Evolutionary conservation across 805 yeast species (phyloP).

Genomic region (Yamadazyma akitaensis): DNA sequence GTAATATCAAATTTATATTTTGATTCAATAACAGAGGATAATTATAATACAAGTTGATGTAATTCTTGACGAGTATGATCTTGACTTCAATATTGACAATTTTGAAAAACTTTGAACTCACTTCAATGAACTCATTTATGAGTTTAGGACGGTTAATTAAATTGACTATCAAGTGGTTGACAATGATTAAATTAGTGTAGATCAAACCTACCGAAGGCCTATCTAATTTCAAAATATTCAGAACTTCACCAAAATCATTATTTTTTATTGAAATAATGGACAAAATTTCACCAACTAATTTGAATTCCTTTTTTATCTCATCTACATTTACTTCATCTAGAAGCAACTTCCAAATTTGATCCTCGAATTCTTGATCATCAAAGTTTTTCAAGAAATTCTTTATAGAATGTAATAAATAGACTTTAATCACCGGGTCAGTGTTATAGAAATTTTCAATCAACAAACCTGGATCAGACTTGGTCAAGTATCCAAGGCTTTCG

Average conservation of each 20-base stretch:
- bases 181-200: conserved; percentile 32
- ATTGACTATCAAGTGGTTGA: conserved; percentile 22
- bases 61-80: conserved; percentile 14
- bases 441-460: conserved; percentile 27
- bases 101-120: conserved; percentile 21
- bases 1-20: conserved; percentile 32
- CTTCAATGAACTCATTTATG: conserved; percentile 10
- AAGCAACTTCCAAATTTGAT: conserved; percentile 17
- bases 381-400: conserved; percentile 19
- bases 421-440: conserved; percentile 9
- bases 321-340: conserved; percentile 13
- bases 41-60: conserved; percentile 12
- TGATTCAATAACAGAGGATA: conserved; percentile 6
- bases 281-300: conserved; percentile 35
- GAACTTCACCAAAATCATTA: conserved; percentile 17
- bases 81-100: conserved; percentile 49
- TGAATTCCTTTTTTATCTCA: conserved; percentile 18
- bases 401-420: conserved; percentile 19
- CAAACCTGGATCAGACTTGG: conserved; percentile 29
- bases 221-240: conserved; percentile 8
- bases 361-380: conserved; percentile 23
- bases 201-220: conserved; percentile 16
- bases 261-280: conserved; percentile 22
- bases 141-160: conserved; percentile 1
- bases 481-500: conserved; percentile 48